phyloP scores from a whole-genome alignment of 2,329 filamentous ascomycete species.

The Penicillium capsulatum region DNA sequence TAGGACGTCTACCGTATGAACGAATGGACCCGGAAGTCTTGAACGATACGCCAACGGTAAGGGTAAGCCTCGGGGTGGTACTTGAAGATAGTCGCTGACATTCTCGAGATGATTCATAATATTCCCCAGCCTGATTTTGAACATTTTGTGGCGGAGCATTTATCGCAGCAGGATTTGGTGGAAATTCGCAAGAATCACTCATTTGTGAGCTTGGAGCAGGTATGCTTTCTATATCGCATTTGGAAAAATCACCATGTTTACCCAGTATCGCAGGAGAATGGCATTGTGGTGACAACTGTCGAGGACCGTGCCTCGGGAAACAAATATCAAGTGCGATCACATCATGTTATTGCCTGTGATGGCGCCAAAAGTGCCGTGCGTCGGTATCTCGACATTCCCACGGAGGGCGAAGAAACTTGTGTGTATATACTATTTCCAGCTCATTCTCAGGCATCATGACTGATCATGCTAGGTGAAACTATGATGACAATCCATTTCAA shows the following conservation, averaged over 20 bases:
- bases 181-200: too few relatives aligned
- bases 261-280: slow-evolving; percentile 5
- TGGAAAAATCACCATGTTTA: slow-evolving; percentile 4
- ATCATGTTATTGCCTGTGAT: slow-evolving; percentile 37
- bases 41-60: slow-evolving; percentile 34
- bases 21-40: slow-evolving; percentile 28
- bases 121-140: slow-evolving; percentile 43
- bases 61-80: too few relatives aligned
- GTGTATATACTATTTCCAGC: too few relatives aligned
- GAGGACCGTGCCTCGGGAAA: slow-evolving; percentile 25
- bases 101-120: slow-evolving; percentile 46
- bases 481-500: slow-evolving; percentile 50
- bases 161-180: too few relatives aligned
- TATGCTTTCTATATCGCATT: too few relatives aligned
- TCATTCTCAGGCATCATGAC: too few relatives aligned
- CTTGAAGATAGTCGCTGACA: too few relatives aligned
- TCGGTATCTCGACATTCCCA: slow-evolving; percentile 31
- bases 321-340: slow-evolving; percentile 28
- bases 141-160: background rate
- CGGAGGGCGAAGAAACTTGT: slow-evolving; percentile 44
- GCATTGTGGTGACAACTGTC: slow-evolving; percentile 27
- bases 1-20: slow-evolving; percentile 35
- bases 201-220: too few relatives aligned
- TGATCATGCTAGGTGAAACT: too few relatives aligned
- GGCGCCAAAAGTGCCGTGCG: slow-evolving; percentile 33